Evolutionary conservation across 2,329 filamentous ascomycete species (phyloP).

Genomic region (Aspergillus candidus): DNA sequence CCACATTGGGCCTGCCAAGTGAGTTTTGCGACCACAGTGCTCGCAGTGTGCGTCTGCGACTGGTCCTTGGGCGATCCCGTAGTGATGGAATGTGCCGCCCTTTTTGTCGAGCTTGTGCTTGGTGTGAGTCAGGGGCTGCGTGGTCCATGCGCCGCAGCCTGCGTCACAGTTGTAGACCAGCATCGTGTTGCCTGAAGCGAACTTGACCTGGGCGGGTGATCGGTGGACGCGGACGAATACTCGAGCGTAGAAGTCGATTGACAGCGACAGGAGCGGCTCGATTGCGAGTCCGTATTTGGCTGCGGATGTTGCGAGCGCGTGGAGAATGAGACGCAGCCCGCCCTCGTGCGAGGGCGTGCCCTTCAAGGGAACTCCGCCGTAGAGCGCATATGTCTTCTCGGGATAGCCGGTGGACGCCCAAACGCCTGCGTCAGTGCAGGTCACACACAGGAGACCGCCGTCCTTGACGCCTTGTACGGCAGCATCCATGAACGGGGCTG

Average conservation of each 20-base stretch:
- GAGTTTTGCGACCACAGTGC: slow-evolving; percentile 81
- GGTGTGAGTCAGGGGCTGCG: slow-evolving; percentile 69
- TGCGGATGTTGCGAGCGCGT: slow-evolving; percentile 72
- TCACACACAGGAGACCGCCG: slow-evolving; percentile 86
- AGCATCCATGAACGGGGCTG: slow-evolving; percentile 84
- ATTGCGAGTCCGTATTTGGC: slow-evolving; percentile 81
- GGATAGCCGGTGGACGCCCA: slow-evolving; percentile 92
- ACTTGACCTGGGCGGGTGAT: slow-evolving; percentile 81
- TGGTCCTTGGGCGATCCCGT: slow-evolving; percentile 67
- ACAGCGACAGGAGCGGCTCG: slow-evolving; percentile 85
- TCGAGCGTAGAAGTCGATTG: slow-evolving; percentile 91
- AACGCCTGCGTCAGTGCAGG: slow-evolving; percentile 91
- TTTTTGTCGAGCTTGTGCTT: slow-evolving; percentile 64
- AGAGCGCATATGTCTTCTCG: slow-evolving; percentile 90
- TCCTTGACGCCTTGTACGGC: slow-evolving; percentile 82
- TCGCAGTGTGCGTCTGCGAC: slow-evolving; percentile 61
- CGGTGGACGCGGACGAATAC: slow-evolving; percentile 78
- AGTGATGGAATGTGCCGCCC: slow-evolving; percentile 68
- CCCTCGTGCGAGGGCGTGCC: slow-evolving; percentile 82
- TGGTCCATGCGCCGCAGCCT: slow-evolving; percentile 88
- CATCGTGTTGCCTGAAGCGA: slow-evolving; percentile 87
- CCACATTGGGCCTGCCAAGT: slow-evolving; percentile 92
- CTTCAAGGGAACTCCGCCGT: slow-evolving; percentile 83
- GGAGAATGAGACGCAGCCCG: slow-evolving; percentile 77
- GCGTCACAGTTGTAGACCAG: slow-evolving; percentile 82